Percentiles rank a stretch among this genome's conserved stretches.
Evolutionary conservation across 225 moss, liverwort and hornwort species (phyloP).

Genomic region (Polytrichum commune): DNA sequence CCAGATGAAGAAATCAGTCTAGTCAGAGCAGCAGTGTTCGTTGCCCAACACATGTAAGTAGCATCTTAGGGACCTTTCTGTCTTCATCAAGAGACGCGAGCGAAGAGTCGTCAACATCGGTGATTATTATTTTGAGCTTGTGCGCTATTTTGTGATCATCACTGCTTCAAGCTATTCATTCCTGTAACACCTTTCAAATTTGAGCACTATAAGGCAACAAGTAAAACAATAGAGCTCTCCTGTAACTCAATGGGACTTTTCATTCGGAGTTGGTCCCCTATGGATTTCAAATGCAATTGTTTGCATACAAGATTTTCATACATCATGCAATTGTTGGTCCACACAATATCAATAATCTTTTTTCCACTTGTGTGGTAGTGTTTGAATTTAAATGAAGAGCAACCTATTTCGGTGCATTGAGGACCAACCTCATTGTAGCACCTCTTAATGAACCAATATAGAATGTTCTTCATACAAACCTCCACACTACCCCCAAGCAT

Average conservation of each 20-base stretch:
- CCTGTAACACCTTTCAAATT: background rate
- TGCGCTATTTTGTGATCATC: conserved; percentile 3
- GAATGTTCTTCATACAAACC: too few species aligned
- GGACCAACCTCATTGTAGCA: too few species aligned
- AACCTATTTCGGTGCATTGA: too few species aligned
- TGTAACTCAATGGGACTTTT: too few species aligned
- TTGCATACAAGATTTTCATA: conserved; percentile 4
- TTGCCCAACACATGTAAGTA: conserved; percentile 64
- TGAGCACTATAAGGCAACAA: background rate
- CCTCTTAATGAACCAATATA: too few species aligned
- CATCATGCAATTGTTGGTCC: background rate
- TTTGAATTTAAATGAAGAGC: too few species aligned
- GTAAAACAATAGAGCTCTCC: background rate
- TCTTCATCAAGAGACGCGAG: background rate
- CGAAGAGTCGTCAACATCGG: background rate
- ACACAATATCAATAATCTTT: too few species aligned
- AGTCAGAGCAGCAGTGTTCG: conserved; percentile 52
- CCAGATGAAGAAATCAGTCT: conserved; percentile 56
- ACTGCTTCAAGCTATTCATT: too few species aligned
- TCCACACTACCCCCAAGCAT: too few species aligned
- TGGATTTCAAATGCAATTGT: background rate
- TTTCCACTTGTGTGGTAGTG: too few species aligned
- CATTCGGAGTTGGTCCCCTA: too few species aligned
- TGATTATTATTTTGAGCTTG: background rate
- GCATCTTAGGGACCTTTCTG: background rate